Conservation (phyloP, 2,329 filamentous ascomycete species). For the Talaromyces sp. region DNA sequence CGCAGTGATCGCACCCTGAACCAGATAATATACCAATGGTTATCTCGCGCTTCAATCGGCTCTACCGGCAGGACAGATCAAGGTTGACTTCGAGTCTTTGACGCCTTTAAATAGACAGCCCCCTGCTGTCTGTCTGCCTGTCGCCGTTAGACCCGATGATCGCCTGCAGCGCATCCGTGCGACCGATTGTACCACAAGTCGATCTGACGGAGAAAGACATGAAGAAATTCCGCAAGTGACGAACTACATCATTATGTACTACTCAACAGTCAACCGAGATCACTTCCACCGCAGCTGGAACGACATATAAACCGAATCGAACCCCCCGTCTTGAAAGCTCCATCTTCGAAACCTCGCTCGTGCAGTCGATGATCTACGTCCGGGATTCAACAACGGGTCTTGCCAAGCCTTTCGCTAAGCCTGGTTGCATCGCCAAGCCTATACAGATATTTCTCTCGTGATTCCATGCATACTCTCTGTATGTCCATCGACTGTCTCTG, state of each 20-base stretch:
- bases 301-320: too few species aligned
- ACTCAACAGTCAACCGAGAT: too few species aligned
- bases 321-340: too few species aligned
- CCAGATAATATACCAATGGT: too few species aligned
- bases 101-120: not conserved
- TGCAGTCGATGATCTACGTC: constrained; percentile 11
- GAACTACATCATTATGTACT: too few species aligned
- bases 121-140: not conserved
- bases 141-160: constrained; percentile 2
- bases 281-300: too few species aligned
- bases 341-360: not conserved
- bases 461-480: not conserved
- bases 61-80: too few species aligned
- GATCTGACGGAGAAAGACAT: too few species aligned
- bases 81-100: too few species aligned
- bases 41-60: not conserved
- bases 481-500: too few species aligned
- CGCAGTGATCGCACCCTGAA: too few species aligned
- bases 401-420: constrained; percentile 5
- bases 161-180: not conserved
- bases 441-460: not conserved
- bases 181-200: not conserved
- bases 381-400: constrained; percentile 12
- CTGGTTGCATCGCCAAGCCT: not conserved
- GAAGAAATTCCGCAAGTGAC: too few species aligned